Evolutionary conservation across 257 asterid genomes (phyloP).

Genomic region (Nyctanthes arbortristis): DNA sequence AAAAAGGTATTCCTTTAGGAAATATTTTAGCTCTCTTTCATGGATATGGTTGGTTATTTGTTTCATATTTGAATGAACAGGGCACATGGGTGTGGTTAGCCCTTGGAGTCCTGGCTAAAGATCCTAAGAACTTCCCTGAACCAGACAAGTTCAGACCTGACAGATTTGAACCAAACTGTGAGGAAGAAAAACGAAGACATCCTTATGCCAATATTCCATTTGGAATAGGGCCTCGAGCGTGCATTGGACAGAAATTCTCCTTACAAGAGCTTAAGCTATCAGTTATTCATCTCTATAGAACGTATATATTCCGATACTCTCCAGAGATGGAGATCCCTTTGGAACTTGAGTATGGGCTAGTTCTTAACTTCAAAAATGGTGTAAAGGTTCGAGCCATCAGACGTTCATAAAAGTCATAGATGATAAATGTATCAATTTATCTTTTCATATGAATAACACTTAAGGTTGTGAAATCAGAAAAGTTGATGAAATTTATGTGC

Average conservation of each 20-base stretch:
- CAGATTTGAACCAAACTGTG: conserved; percentile 86
- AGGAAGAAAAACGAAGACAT: conserved; percentile 83
- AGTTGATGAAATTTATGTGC: not conserved
- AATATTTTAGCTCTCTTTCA: not conserved
- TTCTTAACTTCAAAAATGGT: conserved; percentile 79
- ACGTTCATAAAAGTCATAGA: conserved; percentile 38
- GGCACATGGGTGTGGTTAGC: conserved; percentile 99
- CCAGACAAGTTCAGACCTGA: conserved; percentile 91
- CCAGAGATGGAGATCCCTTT: conserved; percentile 78
- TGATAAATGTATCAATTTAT: not conserved
- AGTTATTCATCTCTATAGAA: conserved; percentile 69
- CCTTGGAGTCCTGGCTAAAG: conserved; percentile 87
- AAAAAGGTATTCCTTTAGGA: not conserved
- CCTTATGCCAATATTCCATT: conserved; percentile 93
- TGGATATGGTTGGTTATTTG: not conserved
- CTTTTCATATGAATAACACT: not conserved
- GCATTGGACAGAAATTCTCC: conserved; percentile 92
- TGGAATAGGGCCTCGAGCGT: conserved; percentile 92
- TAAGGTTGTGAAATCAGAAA: no score
- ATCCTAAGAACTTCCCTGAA: conserved; percentile 76
- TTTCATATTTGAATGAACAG: conserved; percentile 31
- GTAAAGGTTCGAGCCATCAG: conserved; percentile 69
- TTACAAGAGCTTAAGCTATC: conserved; percentile 81
- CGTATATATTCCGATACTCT: conserved; percentile 68
- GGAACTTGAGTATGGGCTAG: conserved; percentile 74